Evolutionary conservation across 1,284 basidiomycete genomes (phyloP), one percentile per base, ranked within the genome.

Genomic region (Rhodotorula sp.): DNA sequence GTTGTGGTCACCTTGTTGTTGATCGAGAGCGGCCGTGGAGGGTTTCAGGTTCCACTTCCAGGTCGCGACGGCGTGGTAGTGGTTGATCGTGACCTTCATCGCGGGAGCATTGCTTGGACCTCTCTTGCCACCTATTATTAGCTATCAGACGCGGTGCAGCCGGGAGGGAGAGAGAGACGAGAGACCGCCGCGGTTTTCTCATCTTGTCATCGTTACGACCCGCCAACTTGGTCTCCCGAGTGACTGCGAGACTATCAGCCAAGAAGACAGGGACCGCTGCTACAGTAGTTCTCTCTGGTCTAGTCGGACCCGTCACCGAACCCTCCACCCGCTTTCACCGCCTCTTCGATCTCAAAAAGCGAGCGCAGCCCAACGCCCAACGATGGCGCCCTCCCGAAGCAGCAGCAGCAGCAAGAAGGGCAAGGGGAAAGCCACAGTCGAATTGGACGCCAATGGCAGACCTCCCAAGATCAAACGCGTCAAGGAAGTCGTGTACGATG

Each of bases 21-120:
- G 78, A 26, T 82, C 83, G 39, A 81, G 56, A 18, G 52, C 57
- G 21, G 54, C 80, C 1, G 79, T 79, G 52, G 23, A 87, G 87
- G 64, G 69, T 56, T 75, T 70, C 0, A 87, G 89, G 77, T 92
- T 89, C 92, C 92, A 93, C 57, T 88, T 86, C 92, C 92, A 94
- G 77, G 90, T 87, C 0, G 91, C 92, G 60, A 93, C 89, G 8
- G 90, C 90, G 80, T 91, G 87, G 89, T 90, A 93, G 76, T 87
- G 85, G 79, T 92, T 92, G 74, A 93, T 85, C 46, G 81, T 87
- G 48, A 93, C 87, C 79, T 90, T 92, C 91, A 93, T 93, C 14
- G 47, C 39, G 39, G 39, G 39, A 43, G 39, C 39, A 43, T 43
- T 43, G 39, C 39, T 43, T 43, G 39, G 39, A 43, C 39, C 39